Percentiles rank a stretch among this genome's conserved stretches.
phyloP scores from a whole-genome alignment of 768 basidiomycete species.

The Tylopilus rubrobrunneus region DNA sequence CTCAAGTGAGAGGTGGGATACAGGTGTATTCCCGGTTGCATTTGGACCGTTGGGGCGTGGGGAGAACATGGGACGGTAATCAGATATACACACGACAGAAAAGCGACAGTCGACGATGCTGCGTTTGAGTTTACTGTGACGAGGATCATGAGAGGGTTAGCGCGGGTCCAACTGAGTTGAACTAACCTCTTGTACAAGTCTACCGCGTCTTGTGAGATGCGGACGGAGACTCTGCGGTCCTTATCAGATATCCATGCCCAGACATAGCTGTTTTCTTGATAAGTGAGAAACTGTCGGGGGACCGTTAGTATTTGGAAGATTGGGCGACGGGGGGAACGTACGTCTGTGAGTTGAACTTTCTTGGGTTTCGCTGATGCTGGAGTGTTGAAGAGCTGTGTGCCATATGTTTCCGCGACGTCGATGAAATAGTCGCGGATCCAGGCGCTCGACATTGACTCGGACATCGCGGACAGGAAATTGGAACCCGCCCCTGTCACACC shows the following conservation, averaged over 20 bases:
- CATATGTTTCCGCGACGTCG: conserved; percentile 46
- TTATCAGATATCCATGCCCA: conserved; percentile 70
- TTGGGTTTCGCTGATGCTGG: conserved; percentile 30
- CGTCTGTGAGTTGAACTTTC: conserved; percentile 61
- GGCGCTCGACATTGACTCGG: conserved; percentile 36
- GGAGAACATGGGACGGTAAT: conserved; percentile 48
- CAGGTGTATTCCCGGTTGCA: conserved; percentile 37
- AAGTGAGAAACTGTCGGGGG: conserved; percentile 51
- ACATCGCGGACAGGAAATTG: conserved; percentile 27
- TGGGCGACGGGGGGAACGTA: conserved; percentile 18
- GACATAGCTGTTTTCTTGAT: conserved; percentile 41
- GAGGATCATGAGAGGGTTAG: conserved; percentile 5
- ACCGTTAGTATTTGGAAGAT: conserved; percentile 2
- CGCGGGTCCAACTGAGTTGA: conserved; percentile 22
- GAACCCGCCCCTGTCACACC: conserved; percentile 4
- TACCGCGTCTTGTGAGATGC: conserved; percentile 52
- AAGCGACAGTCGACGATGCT: conserved; percentile 45
- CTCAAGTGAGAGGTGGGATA: conserved; percentile 49
- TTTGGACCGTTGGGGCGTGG: conserved; percentile 45
- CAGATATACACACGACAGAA: conserved; percentile 44
- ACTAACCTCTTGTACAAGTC: conserved; percentile 40
- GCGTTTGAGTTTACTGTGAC: conserved; percentile 23
- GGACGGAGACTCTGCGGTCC: conserved; percentile 44
- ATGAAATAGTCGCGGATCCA: conserved; percentile 60
- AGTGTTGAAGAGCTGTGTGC: conserved; percentile 36